phyloP scores from a whole-genome alignment of 495 filamentous ascomycete genomes.

The Talaromyces thailandensis region DNA sequence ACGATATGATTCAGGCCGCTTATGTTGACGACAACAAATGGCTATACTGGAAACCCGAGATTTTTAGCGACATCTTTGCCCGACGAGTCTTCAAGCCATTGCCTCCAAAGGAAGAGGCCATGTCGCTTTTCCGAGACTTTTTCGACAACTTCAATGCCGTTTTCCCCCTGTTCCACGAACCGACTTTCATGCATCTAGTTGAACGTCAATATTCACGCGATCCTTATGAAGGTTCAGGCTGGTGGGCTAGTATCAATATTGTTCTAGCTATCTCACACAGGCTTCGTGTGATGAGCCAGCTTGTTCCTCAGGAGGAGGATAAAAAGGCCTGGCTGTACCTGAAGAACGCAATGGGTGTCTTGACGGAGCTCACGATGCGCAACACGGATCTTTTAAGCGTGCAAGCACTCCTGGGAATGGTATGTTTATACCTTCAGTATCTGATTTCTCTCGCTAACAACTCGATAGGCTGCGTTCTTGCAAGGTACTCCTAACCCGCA shows the following conservation, averaged over 20 bases:
- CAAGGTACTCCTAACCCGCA: conserved; percentile 97
- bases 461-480: conserved; percentile 68
- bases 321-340: conserved; percentile 90
- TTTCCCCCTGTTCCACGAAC: conserved; percentile 94
- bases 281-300: conserved; percentile 88
- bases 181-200: conserved; percentile 94
- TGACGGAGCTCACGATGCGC: conserved; percentile 86
- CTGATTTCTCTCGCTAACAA: conserved; percentile 3
- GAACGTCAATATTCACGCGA: conserved; percentile 85
- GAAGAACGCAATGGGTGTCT: conserved; percentile 91
- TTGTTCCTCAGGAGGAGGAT: conserved; percentile 83
- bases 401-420: conserved; percentile 93
- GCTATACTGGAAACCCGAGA: conserved; percentile 93
- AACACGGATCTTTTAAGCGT: conserved; percentile 95
- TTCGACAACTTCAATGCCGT: conserved; percentile 99
- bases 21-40: conserved; percentile 84
- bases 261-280: conserved; percentile 86
- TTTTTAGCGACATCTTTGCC: conserved; percentile 88
- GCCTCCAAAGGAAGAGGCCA: conserved; percentile 70
- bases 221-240: conserved; percentile 92
- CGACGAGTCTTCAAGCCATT: conserved; percentile 75
- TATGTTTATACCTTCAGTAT: conserved; percentile 11
- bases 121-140: conserved; percentile 81
- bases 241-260: conserved; percentile 97
- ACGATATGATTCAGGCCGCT: conserved; percentile 84